Percentiles rank a stretch among this genome's conserved stretches.
phyloP scores from a whole-genome alignment of 176 grass and related monocot genomes.

The barley (Hordeum vulgare) region MorexV3_pseudomolecules_assembly NC_058519.1:46944989-46945488 shows the following conservation, averaged over 20 bases:
- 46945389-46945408: constrained; percentile 45
- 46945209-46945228: background rate
- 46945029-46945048: no score
- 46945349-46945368: constrained; percentile 86
- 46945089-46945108: background rate
- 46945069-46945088: background rate
- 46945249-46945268: background rate
- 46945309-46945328: background rate
- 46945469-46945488: constrained; percentile 15
- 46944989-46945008: background rate
- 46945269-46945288: background rate
- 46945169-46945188: background rate
- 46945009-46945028: no score
- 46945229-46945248: background rate
- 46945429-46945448: background rate
- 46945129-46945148: constrained; percentile 5
- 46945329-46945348: constrained; percentile 79
- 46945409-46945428: background rate
- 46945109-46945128: background rate
- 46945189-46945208: background rate
- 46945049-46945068: no score
- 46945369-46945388: constrained; percentile 79
- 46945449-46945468: background rate
- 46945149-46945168: background rate
- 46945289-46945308: background rate